Percentiles rank a stretch among this genome's conserved stretches.
Conservation (phyloP, 495 filamentous ascomycete species). For the Penicillium subrubescens region DNA sequence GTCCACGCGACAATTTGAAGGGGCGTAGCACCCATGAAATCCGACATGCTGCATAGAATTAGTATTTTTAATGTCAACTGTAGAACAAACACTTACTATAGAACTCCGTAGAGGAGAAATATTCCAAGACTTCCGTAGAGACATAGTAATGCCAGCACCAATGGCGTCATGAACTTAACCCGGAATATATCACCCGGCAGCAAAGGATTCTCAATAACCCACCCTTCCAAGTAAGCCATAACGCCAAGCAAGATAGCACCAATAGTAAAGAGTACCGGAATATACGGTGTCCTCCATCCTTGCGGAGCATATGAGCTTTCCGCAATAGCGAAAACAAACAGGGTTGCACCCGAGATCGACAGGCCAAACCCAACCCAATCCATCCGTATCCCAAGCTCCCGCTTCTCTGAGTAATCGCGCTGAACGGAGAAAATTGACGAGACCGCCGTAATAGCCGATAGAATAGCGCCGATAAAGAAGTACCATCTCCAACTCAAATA, state of each 20-base stretch:
- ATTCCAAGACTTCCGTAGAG: constrained; percentile 77
- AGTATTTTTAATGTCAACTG: neutral
- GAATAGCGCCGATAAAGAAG: constrained; percentile 72
- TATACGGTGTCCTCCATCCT: constrained; percentile 73
- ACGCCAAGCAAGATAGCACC: constrained; percentile 58
- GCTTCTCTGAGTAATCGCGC: constrained; percentile 57
- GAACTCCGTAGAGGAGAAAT: constrained; percentile 74
- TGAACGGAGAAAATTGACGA: constrained; percentile 68
- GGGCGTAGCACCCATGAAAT: constrained; percentile 65
- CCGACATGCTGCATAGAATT: constrained; percentile 54
- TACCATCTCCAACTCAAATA: constrained; percentile 74
- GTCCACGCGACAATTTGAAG: constrained; percentile 80
- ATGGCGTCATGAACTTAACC: constrained; percentile 70
- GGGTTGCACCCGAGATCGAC: constrained; percentile 65
- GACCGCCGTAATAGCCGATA: constrained; percentile 51
- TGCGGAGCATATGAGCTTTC: constrained; percentile 69
- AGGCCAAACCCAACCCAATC: constrained; percentile 69
- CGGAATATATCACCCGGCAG: constrained; percentile 75
- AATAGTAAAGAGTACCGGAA: constrained; percentile 46
- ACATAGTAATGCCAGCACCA: constrained; percentile 69
- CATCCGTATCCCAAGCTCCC: constrained; percentile 55
- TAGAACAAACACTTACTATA: constrained; percentile 62
- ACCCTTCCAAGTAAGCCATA: constrained; percentile 75
- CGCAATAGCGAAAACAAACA: constrained; percentile 79
- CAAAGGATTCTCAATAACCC: constrained; percentile 71